These are phyloP conservation scores for Paxillus involutus DNA, from an alignment of 768 basidiomycete species.

Conservation along the genomic window DNA sequence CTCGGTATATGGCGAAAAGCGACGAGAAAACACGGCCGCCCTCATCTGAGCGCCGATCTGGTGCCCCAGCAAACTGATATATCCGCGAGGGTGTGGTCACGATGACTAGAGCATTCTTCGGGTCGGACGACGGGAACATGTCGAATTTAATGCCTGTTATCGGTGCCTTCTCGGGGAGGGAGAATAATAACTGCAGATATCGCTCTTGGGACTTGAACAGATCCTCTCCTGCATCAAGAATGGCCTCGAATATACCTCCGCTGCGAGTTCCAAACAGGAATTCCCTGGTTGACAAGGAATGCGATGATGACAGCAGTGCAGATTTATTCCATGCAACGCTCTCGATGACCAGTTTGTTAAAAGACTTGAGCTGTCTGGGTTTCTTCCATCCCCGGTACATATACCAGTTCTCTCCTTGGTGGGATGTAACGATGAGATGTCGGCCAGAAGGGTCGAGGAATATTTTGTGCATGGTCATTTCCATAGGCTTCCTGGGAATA, in stretches of 20 bases:
- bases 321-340: constrained; percentile 89
- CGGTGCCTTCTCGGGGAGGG: constrained; percentile 76
- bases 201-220: constrained; percentile 89
- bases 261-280: constrained; percentile 84
- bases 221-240: constrained; percentile 88
- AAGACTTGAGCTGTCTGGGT: constrained; percentile 71
- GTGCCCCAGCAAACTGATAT: constrained; percentile 81
- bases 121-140: constrained; percentile 63
- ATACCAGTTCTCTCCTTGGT: constrained; percentile 93
- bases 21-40: constrained; percentile 71
- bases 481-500: constrained; percentile 71
- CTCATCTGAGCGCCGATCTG: constrained; percentile 72
- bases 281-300: constrained; percentile 77
- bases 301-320: constrained; percentile 58
- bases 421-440: constrained; percentile 85
- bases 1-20: constrained; percentile 73
- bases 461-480: constrained; percentile 76
- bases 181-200: constrained; percentile 70
- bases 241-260: constrained; percentile 85
- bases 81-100: constrained; percentile 85
- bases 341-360: constrained; percentile 83
- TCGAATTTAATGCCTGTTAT: constrained; percentile 87
- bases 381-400: constrained; percentile 81
- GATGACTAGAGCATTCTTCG: constrained; percentile 66
- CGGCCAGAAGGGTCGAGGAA: constrained; percentile 93